Evolutionary conservation across 306 rosid species (phyloP).

Genomic region (Glycine latifolia): DNA sequence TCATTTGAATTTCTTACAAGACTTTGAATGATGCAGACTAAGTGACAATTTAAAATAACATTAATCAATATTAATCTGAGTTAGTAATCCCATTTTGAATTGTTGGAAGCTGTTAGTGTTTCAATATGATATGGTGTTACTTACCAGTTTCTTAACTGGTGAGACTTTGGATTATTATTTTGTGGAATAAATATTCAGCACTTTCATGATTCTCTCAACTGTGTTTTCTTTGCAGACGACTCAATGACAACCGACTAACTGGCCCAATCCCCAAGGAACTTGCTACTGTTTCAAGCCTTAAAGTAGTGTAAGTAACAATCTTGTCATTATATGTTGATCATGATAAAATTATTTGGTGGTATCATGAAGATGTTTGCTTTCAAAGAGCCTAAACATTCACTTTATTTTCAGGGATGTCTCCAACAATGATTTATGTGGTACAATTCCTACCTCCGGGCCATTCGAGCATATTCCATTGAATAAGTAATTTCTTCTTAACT

Average conservation of each 20-base stretch:
- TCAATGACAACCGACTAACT: conserved; percentile 77
- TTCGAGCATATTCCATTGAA: conserved; percentile 88
- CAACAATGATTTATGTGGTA: conserved; percentile 85
- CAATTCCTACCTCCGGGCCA: conserved; percentile 88
- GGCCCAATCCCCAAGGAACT: conserved; percentile 92
- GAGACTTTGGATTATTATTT: background rate
- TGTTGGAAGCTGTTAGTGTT: conserved; percentile 22
- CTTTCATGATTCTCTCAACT: conserved; percentile 40
- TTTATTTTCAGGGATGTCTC: conserved; percentile 84
- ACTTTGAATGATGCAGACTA: conserved; percentile 23
- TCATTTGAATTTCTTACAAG: conserved; percentile 22
- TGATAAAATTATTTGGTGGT: background rate
- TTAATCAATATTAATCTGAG: conserved; percentile 2
- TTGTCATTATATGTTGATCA: conserved; percentile 6
- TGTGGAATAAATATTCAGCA: conserved; percentile 28
- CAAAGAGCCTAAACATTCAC: conserved; percentile 31
- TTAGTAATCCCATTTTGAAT: conserved; percentile 16
- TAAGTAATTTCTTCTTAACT: conserved; percentile 59
- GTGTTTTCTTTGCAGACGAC: conserved; percentile 67
- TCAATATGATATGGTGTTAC: background rate
- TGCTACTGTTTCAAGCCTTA: conserved; percentile 72
- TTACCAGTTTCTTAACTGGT: background rate
- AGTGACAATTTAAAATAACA: background rate
- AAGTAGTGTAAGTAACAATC: conserved; percentile 84
- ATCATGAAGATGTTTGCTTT: conserved; percentile 5